Evolutionary conservation across 2,329 filamentous ascomycete genomes (phyloP), one percentile per base, ranked within the genome.

Genomic region (Acephala macrosclerotiorum): DNA sequence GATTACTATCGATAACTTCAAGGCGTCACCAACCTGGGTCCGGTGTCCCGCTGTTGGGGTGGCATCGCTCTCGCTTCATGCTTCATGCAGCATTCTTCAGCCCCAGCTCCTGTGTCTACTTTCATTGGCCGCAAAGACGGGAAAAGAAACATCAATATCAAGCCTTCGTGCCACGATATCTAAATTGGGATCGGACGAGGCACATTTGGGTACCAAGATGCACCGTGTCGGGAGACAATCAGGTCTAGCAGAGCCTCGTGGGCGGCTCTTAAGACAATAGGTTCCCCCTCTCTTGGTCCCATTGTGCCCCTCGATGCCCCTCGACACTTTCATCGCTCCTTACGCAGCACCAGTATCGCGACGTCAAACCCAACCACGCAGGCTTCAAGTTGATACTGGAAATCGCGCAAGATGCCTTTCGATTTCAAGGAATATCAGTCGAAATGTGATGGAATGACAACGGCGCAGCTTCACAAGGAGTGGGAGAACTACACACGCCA

Each of bases 401-500:
- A n/a, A n/a, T 49, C 16, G n/a, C 33, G 49, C 53, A 65, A 38
- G 40, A 80, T 80, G 79, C 79, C 78, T 4, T 80, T 80, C 67
- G 78, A 80, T 67, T 80, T 80, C 59, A 74, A 76, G n/a, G 73
- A 72, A 2, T 81, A 80, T 67, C 75, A 80, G 53, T 70, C 73
- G 12, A 80, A 80, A 65, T 81, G 79, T 71, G 72, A 74, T 38
- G 74, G 67, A 16, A 72, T 81, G 29, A 75, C 74, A 1, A 71
- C 76, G 2, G 77, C 80, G 36, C 76, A 79, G 36, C 76, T 81
- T 14, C 79, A 80, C 53, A 72, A 74, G 20, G 79, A 80, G 68
- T 81, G 80, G 79, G 75, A 81, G 62, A 80, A 81, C 68, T 81
- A 81, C 55, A 80, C 79, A 4, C 77, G 80, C 18, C 76, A 80